phyloP scores from a whole-genome alignment of 2,329 filamentous ascomycete species.

The Botrytis fabae region DNA sequence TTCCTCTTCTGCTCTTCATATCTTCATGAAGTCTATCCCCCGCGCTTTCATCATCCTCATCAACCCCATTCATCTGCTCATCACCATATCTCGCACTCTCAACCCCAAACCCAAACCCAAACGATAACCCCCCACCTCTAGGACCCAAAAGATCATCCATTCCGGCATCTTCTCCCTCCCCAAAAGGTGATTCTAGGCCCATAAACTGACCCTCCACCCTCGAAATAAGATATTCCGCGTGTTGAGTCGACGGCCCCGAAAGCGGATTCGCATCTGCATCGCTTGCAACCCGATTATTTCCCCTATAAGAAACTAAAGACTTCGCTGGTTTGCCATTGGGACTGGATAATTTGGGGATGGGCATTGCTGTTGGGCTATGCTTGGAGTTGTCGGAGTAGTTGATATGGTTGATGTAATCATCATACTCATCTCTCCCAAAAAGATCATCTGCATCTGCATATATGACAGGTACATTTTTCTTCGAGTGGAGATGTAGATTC shows the following conservation, averaged over 20 bases:
- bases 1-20: background rate
- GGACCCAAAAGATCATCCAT: too few species aligned
- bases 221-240: slow-evolving; percentile 1
- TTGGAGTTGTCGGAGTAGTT: background rate
- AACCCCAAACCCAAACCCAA: background rate
- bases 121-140: background rate
- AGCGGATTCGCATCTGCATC: background rate
- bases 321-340: background rate
- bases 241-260: background rate
- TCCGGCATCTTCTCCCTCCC: background rate
- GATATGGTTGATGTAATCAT: background rate
- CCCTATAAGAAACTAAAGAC: too few species aligned
- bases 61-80: background rate
- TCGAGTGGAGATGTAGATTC: background rate
- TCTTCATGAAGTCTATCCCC: background rate
- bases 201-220: background rate
- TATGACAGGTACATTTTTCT: background rate
- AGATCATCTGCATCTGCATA: too few species aligned
- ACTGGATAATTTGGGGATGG: background rate
- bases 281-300: too few species aligned
- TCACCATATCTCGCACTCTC: background rate
- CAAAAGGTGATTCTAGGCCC: background rate
- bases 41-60: too few species aligned
- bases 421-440: background rate
- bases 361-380: background rate